Evolutionary conservation across 108 stramenopile species (phyloP).

Genomic region (Phaeodactylum tricornutum): DNA sequence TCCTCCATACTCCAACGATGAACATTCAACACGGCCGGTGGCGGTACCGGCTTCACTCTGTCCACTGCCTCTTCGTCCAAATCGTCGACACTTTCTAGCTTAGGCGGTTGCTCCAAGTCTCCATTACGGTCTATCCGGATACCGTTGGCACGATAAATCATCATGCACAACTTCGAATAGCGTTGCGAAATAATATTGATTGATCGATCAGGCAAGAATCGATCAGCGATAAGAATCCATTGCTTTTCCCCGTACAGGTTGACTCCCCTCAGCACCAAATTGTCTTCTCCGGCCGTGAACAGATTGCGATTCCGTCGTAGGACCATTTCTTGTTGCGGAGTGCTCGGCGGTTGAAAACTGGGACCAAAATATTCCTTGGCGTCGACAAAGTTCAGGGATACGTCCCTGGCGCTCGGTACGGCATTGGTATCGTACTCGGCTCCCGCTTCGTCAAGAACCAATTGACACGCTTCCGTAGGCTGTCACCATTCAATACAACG

Average conservation of each 20-base stretch:
- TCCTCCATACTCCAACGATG: conserved; percentile 84
- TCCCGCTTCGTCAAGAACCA: conserved; percentile 47
- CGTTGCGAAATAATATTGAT: conserved; percentile 70
- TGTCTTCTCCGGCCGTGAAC: conserved; percentile 66
- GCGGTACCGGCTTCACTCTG: conserved; percentile 29
- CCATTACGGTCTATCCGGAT: conserved; percentile 60
- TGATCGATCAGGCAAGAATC: conserved; percentile 71
- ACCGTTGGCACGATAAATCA: conserved; percentile 69
- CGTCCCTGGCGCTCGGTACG: conserved; percentile 40
- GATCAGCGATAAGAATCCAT: conserved; percentile 76
- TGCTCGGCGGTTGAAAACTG: conserved; percentile 33
- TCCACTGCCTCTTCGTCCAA: conserved; percentile 33
- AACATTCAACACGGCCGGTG: conserved; percentile 74
- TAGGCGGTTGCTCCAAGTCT: conserved; percentile 43
- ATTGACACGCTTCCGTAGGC: conserved; percentile 53
- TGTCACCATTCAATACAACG: too few species aligned
- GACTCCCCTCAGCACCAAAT: conserved; percentile 33
- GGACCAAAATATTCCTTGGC: conserved; percentile 49
- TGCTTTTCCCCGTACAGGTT: conserved; percentile 82
- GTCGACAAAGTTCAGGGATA: conserved; percentile 43
- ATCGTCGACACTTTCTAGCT: conserved; percentile 34
- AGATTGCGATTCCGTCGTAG: conserved; percentile 51
- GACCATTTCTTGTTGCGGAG: conserved; percentile 31
- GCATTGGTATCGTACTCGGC: conserved; percentile 34
- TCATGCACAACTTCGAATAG: conserved; percentile 70